A percentile compares a stretch with the other conserved stretches of the same genome.
Evolutionary conservation across 2,329 filamentous ascomycete genomes (phyloP).

Genomic region (Cytospora chrysosperma): DNA sequence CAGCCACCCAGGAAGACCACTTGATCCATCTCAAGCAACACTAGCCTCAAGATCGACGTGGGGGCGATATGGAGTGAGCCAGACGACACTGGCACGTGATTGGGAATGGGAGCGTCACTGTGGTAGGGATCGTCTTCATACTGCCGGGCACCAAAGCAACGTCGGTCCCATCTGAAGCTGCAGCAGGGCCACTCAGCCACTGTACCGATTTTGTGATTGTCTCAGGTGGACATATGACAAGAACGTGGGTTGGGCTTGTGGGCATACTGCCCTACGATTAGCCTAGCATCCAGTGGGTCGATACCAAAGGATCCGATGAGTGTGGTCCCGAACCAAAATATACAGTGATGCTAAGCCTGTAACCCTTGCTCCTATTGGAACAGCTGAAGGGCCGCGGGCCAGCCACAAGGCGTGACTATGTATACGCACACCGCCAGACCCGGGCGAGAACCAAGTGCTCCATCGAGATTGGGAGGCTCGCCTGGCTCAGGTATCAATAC

Average conservation of each 20-base stretch:
- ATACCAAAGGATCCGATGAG: neutral
- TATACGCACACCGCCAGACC: neutral
- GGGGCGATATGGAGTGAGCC: neutral
- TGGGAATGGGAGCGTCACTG: neutral
- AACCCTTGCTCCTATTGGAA: neutral
- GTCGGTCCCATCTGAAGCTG: neutral
- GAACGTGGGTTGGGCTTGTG: neutral
- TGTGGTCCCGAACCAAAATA: neutral
- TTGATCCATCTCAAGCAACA: neutral
- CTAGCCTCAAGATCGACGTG: neutral
- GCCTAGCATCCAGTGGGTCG: neutral
- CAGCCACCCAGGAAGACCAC: neutral
- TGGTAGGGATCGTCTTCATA: neutral
- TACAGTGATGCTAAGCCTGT: neutral
- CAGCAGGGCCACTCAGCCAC: neutral
- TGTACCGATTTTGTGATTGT: neutral
- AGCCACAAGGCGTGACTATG: neutral
- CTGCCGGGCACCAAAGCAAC: neutral
- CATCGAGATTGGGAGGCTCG: neutral
- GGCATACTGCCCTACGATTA: neutral
- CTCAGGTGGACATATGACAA: neutral
- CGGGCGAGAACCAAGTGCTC: neutral
- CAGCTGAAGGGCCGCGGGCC: neutral
- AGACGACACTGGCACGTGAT: neutral
- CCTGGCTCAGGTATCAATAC: neutral